These are phyloP conservation scores for Neonectria hederae DNA, from an alignment of 2,329 filamentous ascomycete species.

Conservation along the genomic window DNA sequence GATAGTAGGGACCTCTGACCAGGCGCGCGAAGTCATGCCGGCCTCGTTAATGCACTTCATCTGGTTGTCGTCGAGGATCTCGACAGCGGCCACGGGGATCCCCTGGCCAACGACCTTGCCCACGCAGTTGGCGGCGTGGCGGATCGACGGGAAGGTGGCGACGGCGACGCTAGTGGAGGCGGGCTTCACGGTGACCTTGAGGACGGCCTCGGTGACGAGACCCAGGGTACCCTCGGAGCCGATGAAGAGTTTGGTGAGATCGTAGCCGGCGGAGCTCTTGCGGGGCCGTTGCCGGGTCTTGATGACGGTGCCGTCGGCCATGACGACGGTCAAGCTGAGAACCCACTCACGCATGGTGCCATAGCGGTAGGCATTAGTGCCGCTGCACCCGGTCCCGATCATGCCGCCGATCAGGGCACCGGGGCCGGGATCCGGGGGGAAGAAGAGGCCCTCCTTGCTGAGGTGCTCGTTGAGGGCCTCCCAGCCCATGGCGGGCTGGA, in stretches of 20 bases:
- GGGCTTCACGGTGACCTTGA: constrained; percentile 86
- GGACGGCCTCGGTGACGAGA: constrained; percentile 87
- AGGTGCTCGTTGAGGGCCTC: constrained; percentile 84
- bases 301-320: constrained; percentile 89
- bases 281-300: constrained; percentile 88
- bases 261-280: constrained; percentile 92
- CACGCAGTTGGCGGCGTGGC: constrained; percentile 81
- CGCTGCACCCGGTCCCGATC: constrained; percentile 77
- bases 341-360: constrained; percentile 98
- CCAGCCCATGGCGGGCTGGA: constrained; percentile 87
- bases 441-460: constrained; percentile 79
- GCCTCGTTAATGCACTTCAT: constrained; percentile 77
- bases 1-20: constrained; percentile 78
- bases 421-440: constrained; percentile 90
- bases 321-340: constrained; percentile 82
- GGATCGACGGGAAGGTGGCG: constrained; percentile 65
- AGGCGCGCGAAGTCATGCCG: constrained; percentile 71
- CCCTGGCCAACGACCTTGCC: constrained; percentile 81
- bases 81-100: constrained; percentile 88
- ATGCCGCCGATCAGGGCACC: constrained; percentile 93
- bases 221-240: constrained; percentile 92
- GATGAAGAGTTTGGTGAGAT: constrained; percentile 88
- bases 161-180: constrained; percentile 84
- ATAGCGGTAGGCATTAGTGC: constrained; percentile 91
- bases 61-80: constrained; percentile 91